Percentiles rank a stretch among this genome's conserved stretches.
Conservation (phyloP, 768 basidiomycete species). For the Hericium rajendrae region DNA sequence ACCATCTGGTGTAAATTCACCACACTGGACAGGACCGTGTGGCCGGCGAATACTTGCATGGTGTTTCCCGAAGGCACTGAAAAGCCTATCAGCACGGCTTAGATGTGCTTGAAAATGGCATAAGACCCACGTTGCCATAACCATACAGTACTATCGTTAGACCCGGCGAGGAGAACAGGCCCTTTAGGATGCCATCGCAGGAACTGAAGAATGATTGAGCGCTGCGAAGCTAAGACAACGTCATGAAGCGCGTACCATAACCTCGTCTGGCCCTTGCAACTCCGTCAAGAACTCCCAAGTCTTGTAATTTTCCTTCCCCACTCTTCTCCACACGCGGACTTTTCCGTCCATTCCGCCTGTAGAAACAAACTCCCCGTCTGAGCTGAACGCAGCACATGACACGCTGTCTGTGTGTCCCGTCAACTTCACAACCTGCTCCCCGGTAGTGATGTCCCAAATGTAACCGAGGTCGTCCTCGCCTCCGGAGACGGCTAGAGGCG, state of each 20-base stretch:
- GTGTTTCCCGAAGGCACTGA: conserved; percentile 89
- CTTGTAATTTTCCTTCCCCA: conserved; percentile 62
- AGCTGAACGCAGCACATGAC: conserved; percentile 64
- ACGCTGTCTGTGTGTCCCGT: conserved; percentile 94
- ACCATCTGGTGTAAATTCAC: conserved; percentile 90
- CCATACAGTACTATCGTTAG: conserved; percentile 92
- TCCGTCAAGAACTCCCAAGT: conserved; percentile 94
- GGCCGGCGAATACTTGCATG: conserved; percentile 94
- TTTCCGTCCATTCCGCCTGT: conserved; percentile 99
- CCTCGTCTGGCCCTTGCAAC: conserved; percentile 90
- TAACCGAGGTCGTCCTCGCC: conserved; percentile 94
- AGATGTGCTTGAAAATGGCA: not conserved
- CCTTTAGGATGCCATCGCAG: conserved; percentile 96
- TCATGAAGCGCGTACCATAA: conserved; percentile 50
- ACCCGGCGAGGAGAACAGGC: conserved; percentile 77
- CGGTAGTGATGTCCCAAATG: conserved; percentile 82
- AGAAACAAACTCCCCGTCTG: conserved; percentile 86
- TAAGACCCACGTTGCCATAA: conserved; percentile 83
- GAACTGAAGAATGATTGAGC: conserved; percentile 43
- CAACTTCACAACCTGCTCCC: conserved; percentile 72
- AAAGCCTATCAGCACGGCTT: conserved; percentile 1
- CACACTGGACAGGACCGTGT: conserved; percentile 76
- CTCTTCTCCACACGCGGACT: conserved; percentile 84
- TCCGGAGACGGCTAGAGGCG: conserved; percentile 80
- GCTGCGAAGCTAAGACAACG: too few relatives aligned